These are phyloP conservation scores for Globisporangium okanoganense DNA, from an alignment of 352 stramenopile species.

Conservation along the genomic window DNA sequence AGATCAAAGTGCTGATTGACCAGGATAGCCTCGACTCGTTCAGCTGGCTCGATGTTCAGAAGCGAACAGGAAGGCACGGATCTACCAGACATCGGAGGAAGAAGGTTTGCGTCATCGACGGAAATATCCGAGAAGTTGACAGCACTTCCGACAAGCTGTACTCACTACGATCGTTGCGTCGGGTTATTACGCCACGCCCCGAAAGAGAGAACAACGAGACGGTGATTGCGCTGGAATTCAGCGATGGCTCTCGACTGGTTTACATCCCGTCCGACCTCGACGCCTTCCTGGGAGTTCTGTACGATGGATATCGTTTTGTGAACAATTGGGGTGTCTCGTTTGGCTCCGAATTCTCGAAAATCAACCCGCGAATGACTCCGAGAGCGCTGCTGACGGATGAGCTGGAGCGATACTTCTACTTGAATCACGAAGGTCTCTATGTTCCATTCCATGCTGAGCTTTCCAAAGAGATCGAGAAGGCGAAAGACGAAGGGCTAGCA, in stretches of 20 bases:
- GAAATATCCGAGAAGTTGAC: slow-evolving; percentile 42
- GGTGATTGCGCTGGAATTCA: slow-evolving; percentile 69
- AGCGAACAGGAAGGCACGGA: slow-evolving; percentile 50
- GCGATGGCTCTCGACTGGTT: slow-evolving; percentile 48
- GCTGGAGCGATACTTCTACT: slow-evolving; percentile 43
- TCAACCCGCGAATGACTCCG: slow-evolving; percentile 60
- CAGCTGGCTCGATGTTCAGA: slow-evolving; percentile 50
- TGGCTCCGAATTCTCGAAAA: slow-evolving; percentile 54
- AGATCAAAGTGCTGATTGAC: slow-evolving; percentile 27
- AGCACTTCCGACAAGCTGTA: slow-evolving; percentile 52
- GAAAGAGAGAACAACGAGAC: slow-evolving; percentile 26
- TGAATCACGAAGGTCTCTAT: slow-evolving; percentile 67
- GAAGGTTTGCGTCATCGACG: slow-evolving; percentile 58
- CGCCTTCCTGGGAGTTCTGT: slow-evolving; percentile 57
- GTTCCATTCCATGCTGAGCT: slow-evolving; percentile 44
- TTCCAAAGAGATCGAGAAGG: slow-evolving; percentile 59
- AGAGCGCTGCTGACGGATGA: slow-evolving; percentile 46
- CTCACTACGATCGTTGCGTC: slow-evolving; percentile 46
- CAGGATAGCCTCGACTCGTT: slow-evolving; percentile 37
- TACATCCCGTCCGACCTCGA: slow-evolving; percentile 58
- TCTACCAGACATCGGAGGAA: slow-evolving; percentile 59
- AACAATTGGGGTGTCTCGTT: slow-evolving; percentile 66
- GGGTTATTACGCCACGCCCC: slow-evolving; percentile 37
- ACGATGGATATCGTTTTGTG: slow-evolving; percentile 62
- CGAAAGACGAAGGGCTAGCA: slow-evolving; percentile 36